Evolutionary conservation across 257 asterid genomes (phyloP), one percentile per base, ranked within the genome.

Genomic region (Datura wrightii): DNA sequence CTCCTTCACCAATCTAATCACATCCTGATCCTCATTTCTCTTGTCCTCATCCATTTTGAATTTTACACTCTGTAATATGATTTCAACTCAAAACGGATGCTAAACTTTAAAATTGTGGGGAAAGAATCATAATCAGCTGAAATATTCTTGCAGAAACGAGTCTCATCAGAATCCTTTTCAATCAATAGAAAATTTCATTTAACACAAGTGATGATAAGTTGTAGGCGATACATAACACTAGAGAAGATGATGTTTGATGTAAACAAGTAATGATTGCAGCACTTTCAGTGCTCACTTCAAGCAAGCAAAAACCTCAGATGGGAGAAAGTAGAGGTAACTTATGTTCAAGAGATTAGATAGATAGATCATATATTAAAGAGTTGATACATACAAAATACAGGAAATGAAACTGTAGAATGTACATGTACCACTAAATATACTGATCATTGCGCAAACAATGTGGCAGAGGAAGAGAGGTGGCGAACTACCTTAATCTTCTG

Each of bases 401-500:
- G 8, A 70, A 42, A 70, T 41, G 54, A 19, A 44, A 72, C n/a
- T 19, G n/a, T 1, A 19, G 39, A 19, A n/a, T 48, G 9, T 41
- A 72, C 19, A 72, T n/a, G 1, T 42, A 71, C 39, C 31, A 6
- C 54, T 71, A n/a, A 42, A 42, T 71, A 44, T 5, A 71, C 5
- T 19, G 56, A 71, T 71, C 3, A 5, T 72, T 10, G 58, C 6
- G 10, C 6, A 46, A 46, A 72, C 58, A 72, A 19, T 44, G 80
- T 48, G n/a, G 58, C 80, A n/a, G 41, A 19, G 18, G 10, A 72
- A 72, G 63, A 53, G 2, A 65, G 41, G 79, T 58, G 74, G 79
- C 48, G 37, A 14, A 50, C 78, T 90, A 93, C 97, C 98, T 92
- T 93, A 80, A 86, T 84, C 83, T 89, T 95, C 86, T 90, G 94